These are phyloP conservation scores for Fusarium xyrophilum DNA, from an alignment of 2,329 filamentous ascomycete species.

Conservation along the genomic window DNA sequence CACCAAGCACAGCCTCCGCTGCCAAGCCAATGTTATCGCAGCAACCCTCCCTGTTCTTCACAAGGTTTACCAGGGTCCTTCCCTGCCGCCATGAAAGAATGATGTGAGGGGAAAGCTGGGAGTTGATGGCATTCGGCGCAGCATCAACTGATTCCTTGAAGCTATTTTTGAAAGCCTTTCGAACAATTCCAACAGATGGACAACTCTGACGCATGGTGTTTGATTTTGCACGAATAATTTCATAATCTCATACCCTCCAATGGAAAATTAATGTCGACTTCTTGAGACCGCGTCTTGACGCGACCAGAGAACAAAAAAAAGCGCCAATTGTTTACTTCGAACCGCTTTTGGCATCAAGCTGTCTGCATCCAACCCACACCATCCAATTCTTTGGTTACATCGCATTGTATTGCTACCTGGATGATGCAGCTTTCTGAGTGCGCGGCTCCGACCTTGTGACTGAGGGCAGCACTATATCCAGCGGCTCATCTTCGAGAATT, in stretches of 20 bases:
- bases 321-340: slow-evolving; percentile 29
- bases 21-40: slow-evolving; percentile 38
- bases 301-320: background rate
- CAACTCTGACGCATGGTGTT: background rate
- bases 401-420: slow-evolving; percentile 21
- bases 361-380: slow-evolving; percentile 7
- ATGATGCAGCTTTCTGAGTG: slow-evolving; percentile 10
- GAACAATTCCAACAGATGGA: background rate
- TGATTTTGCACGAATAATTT: background rate
- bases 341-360: slow-evolving; percentile 30
- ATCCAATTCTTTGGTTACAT: slow-evolving; percentile 17
- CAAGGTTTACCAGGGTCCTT: slow-evolving; percentile 28
- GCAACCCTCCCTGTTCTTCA: slow-evolving; percentile 21
- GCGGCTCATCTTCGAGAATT: slow-evolving; percentile 16
- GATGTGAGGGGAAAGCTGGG: slow-evolving; percentile 10
- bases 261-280: background rate
- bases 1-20: slow-evolving; percentile 38
- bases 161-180: background rate
- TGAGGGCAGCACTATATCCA: background rate
- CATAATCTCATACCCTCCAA: background rate
- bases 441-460: slow-evolving; percentile 32
- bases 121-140: background rate
- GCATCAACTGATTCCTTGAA: background rate
- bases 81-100: slow-evolving; percentile 24
- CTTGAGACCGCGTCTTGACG: slow-evolving; percentile 12